Conservation (phyloP, 2,329 filamentous ascomycete species). For the Apiospora pterosperma region DNA sequence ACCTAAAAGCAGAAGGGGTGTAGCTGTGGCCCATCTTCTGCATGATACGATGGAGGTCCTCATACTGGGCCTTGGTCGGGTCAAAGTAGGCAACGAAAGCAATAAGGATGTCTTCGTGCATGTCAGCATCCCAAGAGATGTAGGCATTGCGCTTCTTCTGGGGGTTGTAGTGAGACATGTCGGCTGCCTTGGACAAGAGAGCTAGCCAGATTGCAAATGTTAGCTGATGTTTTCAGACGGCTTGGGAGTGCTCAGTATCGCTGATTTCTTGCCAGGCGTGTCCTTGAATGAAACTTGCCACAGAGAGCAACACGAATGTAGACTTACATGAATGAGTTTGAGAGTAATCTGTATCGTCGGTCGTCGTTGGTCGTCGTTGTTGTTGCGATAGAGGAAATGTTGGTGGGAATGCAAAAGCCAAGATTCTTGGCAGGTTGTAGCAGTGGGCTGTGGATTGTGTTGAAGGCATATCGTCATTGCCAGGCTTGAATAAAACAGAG, state of each 20-base stretch:
- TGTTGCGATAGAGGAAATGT: too few species aligned
- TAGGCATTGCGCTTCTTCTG: background rate
- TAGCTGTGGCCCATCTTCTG: conserved; percentile 23
- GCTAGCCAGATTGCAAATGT: too few species aligned
- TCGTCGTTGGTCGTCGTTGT: too few species aligned
- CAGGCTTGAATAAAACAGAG: too few species aligned
- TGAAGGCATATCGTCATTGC: too few species aligned
- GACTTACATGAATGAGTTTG: background rate
- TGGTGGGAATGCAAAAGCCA: too few species aligned
- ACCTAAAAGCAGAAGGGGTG: conserved; percentile 21
- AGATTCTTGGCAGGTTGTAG: too few species aligned
- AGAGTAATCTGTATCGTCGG: background rate
- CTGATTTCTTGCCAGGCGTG: background rate
- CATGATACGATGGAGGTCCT: conserved; percentile 19
- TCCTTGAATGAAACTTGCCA: background rate
- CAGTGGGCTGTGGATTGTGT: too few species aligned
- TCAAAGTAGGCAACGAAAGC: conserved; percentile 35
- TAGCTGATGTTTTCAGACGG: too few species aligned
- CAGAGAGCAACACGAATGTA: background rate
- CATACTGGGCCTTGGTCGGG: conserved; percentile 30
- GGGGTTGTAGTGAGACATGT: conserved; percentile 15
- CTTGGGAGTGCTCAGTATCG: background rate
- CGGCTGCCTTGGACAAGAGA: background rate
- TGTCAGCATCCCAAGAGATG: conserved; percentile 35
- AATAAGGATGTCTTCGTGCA: conserved; percentile 42